A percentile compares a stretch with the other conserved stretches of the same genome.
Evolutionary conservation across 1,139 yeast genomes (phyloP).

Genomic region (Pichia sp.): DNA sequence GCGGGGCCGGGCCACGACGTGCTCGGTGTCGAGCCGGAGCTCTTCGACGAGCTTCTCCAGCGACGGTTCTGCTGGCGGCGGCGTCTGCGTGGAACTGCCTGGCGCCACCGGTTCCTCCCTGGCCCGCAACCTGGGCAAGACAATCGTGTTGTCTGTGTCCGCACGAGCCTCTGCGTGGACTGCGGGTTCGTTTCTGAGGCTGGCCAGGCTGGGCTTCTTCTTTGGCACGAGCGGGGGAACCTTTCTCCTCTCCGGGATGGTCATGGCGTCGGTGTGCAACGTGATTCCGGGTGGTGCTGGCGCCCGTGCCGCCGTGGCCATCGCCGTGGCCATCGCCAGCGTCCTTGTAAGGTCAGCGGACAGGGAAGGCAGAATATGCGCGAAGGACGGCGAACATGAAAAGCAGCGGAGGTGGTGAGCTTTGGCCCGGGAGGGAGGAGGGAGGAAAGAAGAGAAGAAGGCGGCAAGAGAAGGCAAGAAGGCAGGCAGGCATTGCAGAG

Average conservation of each 20-base stretch:
- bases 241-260: conserved; percentile 11
- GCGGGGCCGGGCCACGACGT: conserved; percentile 7
- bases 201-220: conserved; percentile 9
- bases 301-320: too few relatives aligned
- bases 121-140: not conserved
- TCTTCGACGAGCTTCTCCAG: conserved; percentile 11
- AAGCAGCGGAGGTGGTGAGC: too few relatives aligned
- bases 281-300: not conserved
- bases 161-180: not conserved
- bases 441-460: too few relatives aligned
- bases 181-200: not conserved
- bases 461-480: too few relatives aligned
- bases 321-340: too few relatives aligned
- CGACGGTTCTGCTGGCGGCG: not conserved
- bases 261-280: not conserved
- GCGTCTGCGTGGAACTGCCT: too few relatives aligned
- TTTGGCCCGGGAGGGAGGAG: too few relatives aligned
- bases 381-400: too few relatives aligned
- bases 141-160: not conserved
- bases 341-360: too few relatives aligned
- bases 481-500: too few relatives aligned
- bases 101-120: not conserved
- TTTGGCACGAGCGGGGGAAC: conserved; percentile 22
- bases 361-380: too few relatives aligned
- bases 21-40: conserved; percentile 11